Conservation (phyloP, 257 asterid genomes). For the Solanum chaucha region DNA sequence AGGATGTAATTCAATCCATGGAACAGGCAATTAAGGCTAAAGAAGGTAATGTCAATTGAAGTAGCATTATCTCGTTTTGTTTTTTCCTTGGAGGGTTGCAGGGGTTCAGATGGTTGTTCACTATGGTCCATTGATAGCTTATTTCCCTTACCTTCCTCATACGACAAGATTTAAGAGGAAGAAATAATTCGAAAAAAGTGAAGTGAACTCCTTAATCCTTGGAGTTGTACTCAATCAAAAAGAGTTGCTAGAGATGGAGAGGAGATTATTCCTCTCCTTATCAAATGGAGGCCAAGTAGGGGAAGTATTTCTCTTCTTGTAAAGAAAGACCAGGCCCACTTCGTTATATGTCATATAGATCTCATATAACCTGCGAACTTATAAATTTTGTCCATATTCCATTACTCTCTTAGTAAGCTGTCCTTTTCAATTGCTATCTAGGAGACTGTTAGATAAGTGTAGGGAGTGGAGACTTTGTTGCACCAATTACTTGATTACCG, state of each 20-base stretch:
- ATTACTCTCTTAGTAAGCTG: background rate
- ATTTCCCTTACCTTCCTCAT: background rate
- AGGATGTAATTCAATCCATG: slow-evolving; percentile 90
- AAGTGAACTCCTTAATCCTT: background rate
- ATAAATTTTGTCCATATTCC: background rate
- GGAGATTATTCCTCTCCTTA: background rate
- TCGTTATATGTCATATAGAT: background rate
- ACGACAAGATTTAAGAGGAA: background rate
- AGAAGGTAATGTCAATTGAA: slow-evolving; percentile 39
- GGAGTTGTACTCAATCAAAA: background rate
- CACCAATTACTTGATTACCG: background rate
- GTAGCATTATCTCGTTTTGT: background rate
- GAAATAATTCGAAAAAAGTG: background rate
- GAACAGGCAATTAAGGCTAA: slow-evolving; percentile 77
- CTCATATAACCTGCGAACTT: background rate
- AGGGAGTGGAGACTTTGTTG: background rate
- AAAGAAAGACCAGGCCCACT: background rate
- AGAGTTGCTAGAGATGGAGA: background rate
- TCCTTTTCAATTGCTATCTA: background rate
- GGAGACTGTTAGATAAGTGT: background rate
- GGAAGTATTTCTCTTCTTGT: background rate
- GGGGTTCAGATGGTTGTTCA: background rate
- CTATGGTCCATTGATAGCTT: background rate
- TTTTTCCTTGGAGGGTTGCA: background rate
- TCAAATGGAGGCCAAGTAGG: background rate